Percentiles rank a stretch among this genome's conserved stretches.
phyloP scores from a whole-genome alignment of 768 basidiomycete species.

The Rubroboletus satanas region DNA sequence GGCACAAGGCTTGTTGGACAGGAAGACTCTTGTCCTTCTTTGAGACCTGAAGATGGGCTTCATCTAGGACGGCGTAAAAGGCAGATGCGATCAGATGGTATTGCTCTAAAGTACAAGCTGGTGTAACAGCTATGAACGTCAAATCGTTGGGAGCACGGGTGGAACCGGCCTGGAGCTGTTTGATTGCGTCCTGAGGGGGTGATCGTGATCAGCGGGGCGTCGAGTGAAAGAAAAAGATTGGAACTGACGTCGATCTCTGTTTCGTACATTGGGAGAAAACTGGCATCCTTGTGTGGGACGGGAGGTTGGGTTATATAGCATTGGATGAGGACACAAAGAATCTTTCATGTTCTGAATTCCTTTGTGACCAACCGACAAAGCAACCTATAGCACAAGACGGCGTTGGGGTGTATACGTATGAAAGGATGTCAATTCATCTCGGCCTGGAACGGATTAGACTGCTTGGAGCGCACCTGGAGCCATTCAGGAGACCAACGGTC shows the following conservation, averaged over 20 bases:
- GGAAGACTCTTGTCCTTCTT: constrained; percentile 11
- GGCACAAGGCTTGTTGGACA: constrained; percentile 19
- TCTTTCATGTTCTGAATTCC: not conserved
- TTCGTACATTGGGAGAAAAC: constrained; percentile 13
- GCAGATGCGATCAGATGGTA: constrained; percentile 14
- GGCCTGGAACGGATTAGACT: constrained; percentile 54
- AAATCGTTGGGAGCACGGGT: constrained; percentile 13
- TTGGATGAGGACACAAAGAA: not conserved
- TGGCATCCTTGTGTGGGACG: not conserved
- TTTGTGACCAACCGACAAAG: not conserved
- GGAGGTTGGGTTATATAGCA: not conserved
- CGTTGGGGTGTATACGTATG: constrained; percentile 1
- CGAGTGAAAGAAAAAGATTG: not conserved
- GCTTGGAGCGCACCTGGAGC: constrained; percentile 53
- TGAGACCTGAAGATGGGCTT: constrained; percentile 14
- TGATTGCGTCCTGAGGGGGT: constrained; percentile 15
- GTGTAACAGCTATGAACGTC: constrained; percentile 18
- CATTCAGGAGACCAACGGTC: constrained; percentile 73
- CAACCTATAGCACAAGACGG: not conserved
- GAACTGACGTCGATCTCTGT: constrained; percentile 17
- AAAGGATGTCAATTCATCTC: constrained; percentile 62
- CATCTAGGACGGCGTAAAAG: constrained; percentile 20
- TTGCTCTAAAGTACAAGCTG: constrained; percentile 20
- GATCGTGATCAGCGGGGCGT: not conserved
- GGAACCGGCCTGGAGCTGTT: constrained; percentile 24